Conservation (phyloP, 176 grass and related monocot genomes). For the Rhynchospora breviuscula region DNA sequence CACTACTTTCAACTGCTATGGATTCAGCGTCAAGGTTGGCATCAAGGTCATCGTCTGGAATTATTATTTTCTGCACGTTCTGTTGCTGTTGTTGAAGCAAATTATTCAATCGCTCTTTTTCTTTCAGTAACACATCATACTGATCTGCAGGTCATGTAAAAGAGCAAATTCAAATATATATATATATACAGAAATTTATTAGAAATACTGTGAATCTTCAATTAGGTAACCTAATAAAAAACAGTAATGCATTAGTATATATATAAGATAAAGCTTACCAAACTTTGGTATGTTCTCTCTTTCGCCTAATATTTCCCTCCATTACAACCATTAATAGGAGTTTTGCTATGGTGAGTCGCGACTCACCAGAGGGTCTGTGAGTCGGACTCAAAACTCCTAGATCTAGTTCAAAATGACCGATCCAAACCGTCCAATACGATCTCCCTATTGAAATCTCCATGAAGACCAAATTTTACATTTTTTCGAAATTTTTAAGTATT, state of each 20-base stretch:
- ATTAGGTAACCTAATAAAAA: neutral
- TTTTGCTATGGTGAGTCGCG: too few species aligned
- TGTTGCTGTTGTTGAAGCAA: slow-evolving; percentile 10
- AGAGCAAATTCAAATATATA: neutral
- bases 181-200: neutral
- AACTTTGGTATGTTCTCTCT: neutral
- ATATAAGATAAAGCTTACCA: neutral
- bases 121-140: neutral
- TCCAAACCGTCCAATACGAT: too few species aligned
- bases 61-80: neutral
- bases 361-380: too few species aligned
- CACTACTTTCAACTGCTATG: slow-evolving; percentile 1
- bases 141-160: neutral
- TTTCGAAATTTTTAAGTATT: too few species aligned
- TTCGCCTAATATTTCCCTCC: neutral
- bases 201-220: neutral
- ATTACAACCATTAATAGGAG: neutral
- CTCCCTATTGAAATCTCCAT: too few species aligned
- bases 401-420: too few species aligned
- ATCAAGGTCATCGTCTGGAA: neutral
- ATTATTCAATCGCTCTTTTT: slow-evolving; percentile 7
- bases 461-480: too few species aligned
- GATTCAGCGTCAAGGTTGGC: neutral
- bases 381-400: too few species aligned
- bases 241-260: neutral